phyloP scores from a whole-genome alignment of 352 stramenopile species.

The Phytopythium helicoides region DNA sequence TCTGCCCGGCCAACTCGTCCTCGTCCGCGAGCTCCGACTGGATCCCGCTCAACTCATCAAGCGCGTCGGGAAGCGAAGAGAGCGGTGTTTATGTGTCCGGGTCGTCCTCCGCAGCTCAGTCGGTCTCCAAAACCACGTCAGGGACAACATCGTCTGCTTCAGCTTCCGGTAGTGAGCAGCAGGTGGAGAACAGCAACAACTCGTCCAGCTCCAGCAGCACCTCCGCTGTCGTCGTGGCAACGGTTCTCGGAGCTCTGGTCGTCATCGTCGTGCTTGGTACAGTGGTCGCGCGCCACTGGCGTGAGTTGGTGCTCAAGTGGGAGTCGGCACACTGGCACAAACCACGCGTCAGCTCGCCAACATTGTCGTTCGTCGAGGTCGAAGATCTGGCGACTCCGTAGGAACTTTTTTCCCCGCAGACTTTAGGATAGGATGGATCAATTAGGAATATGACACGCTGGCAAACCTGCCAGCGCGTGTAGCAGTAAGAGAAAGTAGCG shows the following conservation, averaged over 20 bases:
- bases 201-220: neutral
- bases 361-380: slow-evolving; percentile 8
- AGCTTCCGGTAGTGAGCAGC: neutral
- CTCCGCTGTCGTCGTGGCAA: slow-evolving; percentile 1
- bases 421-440: no score
- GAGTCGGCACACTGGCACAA: slow-evolving; percentile 2
- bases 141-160: neutral
- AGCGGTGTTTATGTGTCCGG: slow-evolving; percentile 5
- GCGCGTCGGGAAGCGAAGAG: neutral
- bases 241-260: neutral
- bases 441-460: no score
- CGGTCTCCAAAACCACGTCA: neutral
- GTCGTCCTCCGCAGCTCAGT: slow-evolving; percentile 1
- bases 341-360: slow-evolving; percentile 5
- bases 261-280: neutral
- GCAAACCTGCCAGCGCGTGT: no score
- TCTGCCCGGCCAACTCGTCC: slow-evolving; percentile 28
- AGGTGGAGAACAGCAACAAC: neutral
- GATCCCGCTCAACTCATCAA: neutral
- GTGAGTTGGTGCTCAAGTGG: slow-evolving; percentile 1
- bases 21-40: neutral
- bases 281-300: slow-evolving; percentile 5
- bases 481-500: no score
- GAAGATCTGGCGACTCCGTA: neutral
- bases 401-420: no score